phyloP scores from a whole-genome alignment of 2,329 filamentous ascomycete genomes.

The Mariannaea sp. region DNA sequence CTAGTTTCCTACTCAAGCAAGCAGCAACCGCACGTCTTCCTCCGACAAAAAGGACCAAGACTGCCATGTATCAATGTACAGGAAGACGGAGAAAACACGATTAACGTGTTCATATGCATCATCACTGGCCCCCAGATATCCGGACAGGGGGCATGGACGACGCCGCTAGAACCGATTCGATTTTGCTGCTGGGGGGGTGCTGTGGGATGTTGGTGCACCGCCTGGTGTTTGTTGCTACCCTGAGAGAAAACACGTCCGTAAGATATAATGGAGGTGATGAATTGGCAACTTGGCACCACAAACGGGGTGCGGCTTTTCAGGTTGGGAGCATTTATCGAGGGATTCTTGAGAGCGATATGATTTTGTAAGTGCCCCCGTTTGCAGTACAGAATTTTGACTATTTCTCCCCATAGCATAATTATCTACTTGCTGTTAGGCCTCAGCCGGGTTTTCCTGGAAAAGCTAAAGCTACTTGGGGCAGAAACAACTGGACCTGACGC shows the following conservation, averaged over 20 bases:
- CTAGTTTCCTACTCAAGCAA: slow-evolving; percentile 3
- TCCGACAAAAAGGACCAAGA: slow-evolving; percentile 1
- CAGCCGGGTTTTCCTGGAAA: too few relatives aligned
- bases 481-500: too few relatives aligned
- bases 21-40: neutral
- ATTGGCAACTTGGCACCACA: neutral
- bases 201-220: neutral
- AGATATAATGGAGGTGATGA: neutral
- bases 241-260: neutral
- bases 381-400: too few relatives aligned
- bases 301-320: neutral
- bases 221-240: neutral
- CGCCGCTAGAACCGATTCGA: neutral
- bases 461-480: too few relatives aligned
- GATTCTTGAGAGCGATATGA: neutral
- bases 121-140: slow-evolving; percentile 4
- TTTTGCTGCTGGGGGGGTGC: slow-evolving; percentile 4
- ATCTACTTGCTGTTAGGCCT: too few relatives aligned
- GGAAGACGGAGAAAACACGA: neutral
- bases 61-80: slow-evolving; percentile 4
- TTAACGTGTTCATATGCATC: neutral
- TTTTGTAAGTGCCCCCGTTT: too few relatives aligned
- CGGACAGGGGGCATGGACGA: neutral
- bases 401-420: too few relatives aligned
- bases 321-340: neutral